Conservation (phyloP, 495 filamentous ascomycete genomes). For the Podospora comata region DNA sequence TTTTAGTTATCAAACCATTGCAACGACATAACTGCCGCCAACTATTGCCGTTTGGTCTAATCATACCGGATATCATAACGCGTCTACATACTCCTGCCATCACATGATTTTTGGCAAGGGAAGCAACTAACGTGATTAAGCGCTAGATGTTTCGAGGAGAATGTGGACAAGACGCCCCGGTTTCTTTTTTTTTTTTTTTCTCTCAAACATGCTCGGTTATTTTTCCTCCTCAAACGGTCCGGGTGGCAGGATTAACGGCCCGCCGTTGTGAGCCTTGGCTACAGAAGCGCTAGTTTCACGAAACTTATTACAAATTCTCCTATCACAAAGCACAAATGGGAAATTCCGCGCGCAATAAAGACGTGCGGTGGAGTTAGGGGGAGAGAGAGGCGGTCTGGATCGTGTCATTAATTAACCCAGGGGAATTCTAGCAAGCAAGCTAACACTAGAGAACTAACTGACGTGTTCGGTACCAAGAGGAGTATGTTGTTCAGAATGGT, state of each 20-base stretch:
- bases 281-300: not conserved
- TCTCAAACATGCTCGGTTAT: conserved; percentile 1
- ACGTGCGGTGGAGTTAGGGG: not conserved
- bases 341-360: not conserved
- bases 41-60: not conserved
- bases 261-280: not conserved
- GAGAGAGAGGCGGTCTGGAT: not conserved
- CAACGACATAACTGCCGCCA: not conserved
- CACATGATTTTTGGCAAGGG: not conserved
- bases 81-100: not conserved
- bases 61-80: not conserved
- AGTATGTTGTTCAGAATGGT: not conserved
- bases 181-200: not conserved
- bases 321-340: not conserved
- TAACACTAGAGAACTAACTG: not conserved
- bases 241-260: not conserved
- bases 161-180: not conserved
- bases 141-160: not conserved
- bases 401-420: not conserved
- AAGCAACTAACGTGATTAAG: not conserved
- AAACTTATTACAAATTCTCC: not conserved
- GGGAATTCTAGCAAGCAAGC: not conserved
- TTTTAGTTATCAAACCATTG: not conserved
- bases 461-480: not conserved
- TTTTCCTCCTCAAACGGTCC: not conserved